Base-by-base conservation (phyloP, 2,329 filamentous ascomycete genomes). In the Talaromyces sp. region DNA sequence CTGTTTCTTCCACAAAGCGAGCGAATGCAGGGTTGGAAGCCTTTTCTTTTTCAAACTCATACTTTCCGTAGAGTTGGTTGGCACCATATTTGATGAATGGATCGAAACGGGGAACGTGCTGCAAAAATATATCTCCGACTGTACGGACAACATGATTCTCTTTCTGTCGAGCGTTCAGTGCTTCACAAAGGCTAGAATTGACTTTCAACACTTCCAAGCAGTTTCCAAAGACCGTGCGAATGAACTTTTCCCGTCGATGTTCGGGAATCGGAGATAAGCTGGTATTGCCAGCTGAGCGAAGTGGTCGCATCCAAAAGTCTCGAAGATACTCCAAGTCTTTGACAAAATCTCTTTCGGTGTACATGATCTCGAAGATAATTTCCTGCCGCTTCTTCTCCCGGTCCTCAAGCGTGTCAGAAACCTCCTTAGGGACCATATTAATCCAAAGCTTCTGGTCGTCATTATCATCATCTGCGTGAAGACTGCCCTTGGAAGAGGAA, bases 381-480 rank as follows among this genome's bases (percentile, higher is more conserved):
- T 99, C 95, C 76, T 99, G 95, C 53, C 95, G 88, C 82, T 98
- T 98, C 88, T 97, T 96, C 78, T 99, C 95, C 70, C 87, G 88
- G 70, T 99, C 95, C 59, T 88, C 89, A 34, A 97, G 89, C 74
- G 89, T 91, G 71, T 98, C 93, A 0, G 93, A 93, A 65, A 99
- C 84, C 76, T 98, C 95, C 77, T 97, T 95, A 0, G 93, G 92
- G 40, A 99, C 95, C 15, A 93, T 97, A 77, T 98, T 98, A 79
- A 99, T 99, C 95, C 95, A 99, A 43, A 99, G 85, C 78, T 98
- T 98, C 81, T 98, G 95, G 77, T 98, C 93, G 74, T 97, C 93
- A 36, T 90, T 92, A 72, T 95, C 90, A 66, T 93, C 91, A 68
- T 95, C 92, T 71, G 96, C 93, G 73, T 96, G 93, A 73, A 91